Conservation (phyloP, 2,329 filamentous ascomycete species). For the Ascochyta clinopodiicola region DNA sequence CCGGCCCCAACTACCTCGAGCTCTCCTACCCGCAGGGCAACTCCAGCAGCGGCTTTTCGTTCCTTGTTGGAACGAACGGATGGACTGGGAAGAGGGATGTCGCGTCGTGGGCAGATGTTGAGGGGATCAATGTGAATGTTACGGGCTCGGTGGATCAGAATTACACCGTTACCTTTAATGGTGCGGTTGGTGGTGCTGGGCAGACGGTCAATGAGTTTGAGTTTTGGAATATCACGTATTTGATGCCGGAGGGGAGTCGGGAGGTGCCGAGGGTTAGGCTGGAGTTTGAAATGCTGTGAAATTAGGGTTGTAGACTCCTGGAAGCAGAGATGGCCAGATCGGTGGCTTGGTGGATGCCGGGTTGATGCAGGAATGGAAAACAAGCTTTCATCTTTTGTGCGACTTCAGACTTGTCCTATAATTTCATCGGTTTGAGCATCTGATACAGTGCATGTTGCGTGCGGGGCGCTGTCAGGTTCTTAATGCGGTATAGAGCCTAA, state of each 20-base stretch:
- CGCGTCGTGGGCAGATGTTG: conserved; percentile 55
- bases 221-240: conserved; percentile 54
- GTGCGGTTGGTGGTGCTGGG: conserved; percentile 49
- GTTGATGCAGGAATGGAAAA: too few species aligned
- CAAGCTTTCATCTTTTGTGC: too few species aligned
- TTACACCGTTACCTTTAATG: conserved; percentile 54
- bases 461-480: too few species aligned
- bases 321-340: too few species aligned
- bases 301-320: too few species aligned
- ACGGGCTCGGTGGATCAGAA: conserved; percentile 53
- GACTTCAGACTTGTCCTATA: too few species aligned
- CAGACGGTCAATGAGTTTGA: conserved; percentile 50
- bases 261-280: conserved; percentile 36
- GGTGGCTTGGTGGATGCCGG: too few species aligned
- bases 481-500: too few species aligned
- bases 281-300: conserved; percentile 26
- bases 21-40: conserved; percentile 63
- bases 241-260: conserved; percentile 36
- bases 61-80: conserved; percentile 58
- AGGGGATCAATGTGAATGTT: conserved; percentile 56
- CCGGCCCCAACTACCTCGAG: conserved; percentile 48
- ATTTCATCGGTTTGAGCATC: too few species aligned
- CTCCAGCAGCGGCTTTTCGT: conserved; percentile 57
- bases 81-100: conserved; percentile 53
- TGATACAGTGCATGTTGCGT: too few species aligned